Evolutionary conservation across 495 filamentous ascomycete genomes (phyloP), one percentile per base, ranked within the genome.

Genomic region (Friedmanniomyces endolithicus): DNA sequence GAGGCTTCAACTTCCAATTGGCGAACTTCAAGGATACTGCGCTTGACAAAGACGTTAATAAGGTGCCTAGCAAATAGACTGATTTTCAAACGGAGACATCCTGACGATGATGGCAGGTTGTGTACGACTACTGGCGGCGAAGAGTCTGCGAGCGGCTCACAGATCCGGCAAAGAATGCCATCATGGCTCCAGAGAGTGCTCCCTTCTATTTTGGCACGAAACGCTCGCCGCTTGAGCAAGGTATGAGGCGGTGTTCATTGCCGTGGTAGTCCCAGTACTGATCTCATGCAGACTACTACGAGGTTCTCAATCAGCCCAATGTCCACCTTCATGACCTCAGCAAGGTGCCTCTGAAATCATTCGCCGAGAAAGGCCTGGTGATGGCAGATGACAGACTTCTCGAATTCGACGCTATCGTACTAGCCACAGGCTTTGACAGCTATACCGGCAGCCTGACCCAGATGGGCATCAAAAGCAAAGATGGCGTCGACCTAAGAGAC

Each of bases 361-460:
- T 62, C 35, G 52, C 55, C 3, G 50, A 49, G 23, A 48, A 37
- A 9, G 62, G 59, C 8, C 46, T 64, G 34, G 9, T 20, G 17
- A 48, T 37, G n/a, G 37, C 33, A 14, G 59, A 61, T 27, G 55
- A 33, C 16, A 24, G 45, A 11, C 19, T 37, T n/a, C 40, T 53
- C 23, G 54, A 61, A 16, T 60, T 64, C 48, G 62, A 64, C 48
- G 20, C 53, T 0, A 33, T 64, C 19, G 52, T 62, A 1, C 52
- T 56, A 11, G 62, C 62, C 8, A 64, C 62, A 14, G 62, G 62
- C 47, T 64, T 64, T 33, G 59, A 64, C 29, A 44, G 39, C 23
- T 44, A 39, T 14, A 39, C 53, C 23, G 58, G 61, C 23, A 33
- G 52, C 33, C 33, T 61, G n/a, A 55, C 43, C 6, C 19, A 48